phyloP scores from a whole-genome alignment of 2,329 filamentous ascomycete genomes.

The Knufia fluminis region DNA sequence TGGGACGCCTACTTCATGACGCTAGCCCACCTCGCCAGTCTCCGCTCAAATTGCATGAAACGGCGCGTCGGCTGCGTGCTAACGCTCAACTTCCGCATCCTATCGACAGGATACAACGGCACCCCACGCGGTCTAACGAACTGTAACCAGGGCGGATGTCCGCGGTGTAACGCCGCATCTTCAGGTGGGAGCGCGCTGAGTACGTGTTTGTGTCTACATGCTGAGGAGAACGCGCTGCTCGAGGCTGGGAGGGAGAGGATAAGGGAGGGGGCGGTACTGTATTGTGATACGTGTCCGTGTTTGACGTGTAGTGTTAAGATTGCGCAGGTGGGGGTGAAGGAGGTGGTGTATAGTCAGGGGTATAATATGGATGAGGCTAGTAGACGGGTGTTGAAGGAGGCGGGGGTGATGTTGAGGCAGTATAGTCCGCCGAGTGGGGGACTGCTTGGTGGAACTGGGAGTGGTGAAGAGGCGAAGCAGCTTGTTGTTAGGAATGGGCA shows the following conservation, averaged over 20 bases:
- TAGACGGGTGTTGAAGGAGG: conserved; percentile 70
- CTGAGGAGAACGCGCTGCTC: conserved; percentile 91
- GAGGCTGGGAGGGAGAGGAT: conserved; percentile 91
- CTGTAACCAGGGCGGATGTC: conserved; percentile 86
- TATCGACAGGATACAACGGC: conserved; percentile 94
- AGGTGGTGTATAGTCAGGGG: conserved; percentile 87
- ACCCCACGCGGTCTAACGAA: conserved; percentile 84
- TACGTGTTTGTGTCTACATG: conserved; percentile 93
- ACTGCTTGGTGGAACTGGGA: conserved; percentile 10
- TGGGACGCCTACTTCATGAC: conserved; percentile 99
- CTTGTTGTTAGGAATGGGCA: conserved; percentile 9
- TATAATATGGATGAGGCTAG: conserved; percentile 91
- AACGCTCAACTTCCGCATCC: conserved; percentile 68
- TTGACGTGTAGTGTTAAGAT: conserved; percentile 98
- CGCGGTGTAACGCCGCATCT: conserved; percentile 66
- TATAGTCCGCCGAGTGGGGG: conserved; percentile 40
- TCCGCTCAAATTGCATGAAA: conserved; percentile 97
- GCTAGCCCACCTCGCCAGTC: conserved; percentile 81
- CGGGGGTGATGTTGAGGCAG: conserved; percentile 75
- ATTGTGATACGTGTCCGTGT: conserved; percentile 94
- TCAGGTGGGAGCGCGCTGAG: conserved; percentile 63
- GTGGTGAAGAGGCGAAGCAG: conserved; percentile 6
- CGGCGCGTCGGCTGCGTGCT: conserved; percentile 89
- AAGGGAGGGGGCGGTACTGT: conserved; percentile 69
- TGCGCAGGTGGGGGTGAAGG: conserved; percentile 85